Conservation (phyloP, 2,329 filamentous ascomycete species). For the Diaporthe vexans region DNA sequence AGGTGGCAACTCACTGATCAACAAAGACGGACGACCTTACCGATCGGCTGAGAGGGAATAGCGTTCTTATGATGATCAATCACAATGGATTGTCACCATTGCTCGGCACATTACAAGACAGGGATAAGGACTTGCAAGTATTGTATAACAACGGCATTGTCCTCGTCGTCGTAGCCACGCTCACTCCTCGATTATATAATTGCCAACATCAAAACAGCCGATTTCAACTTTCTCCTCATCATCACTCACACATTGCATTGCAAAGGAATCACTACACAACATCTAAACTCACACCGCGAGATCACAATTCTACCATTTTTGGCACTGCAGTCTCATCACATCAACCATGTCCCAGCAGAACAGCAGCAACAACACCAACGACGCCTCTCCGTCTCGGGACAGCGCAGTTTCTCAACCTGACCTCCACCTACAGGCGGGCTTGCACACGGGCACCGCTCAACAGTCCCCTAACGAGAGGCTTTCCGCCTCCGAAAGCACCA, state of each 20-base stretch:
- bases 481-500: conserved; percentile 48
- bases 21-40: not conserved
- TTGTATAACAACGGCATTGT: not conserved
- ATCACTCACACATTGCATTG: not conserved
- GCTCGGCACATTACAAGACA: not conserved
- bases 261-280: not conserved
- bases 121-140: not conserved
- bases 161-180: not conserved
- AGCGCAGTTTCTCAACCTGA: not conserved
- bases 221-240: not conserved
- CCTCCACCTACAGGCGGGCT: not conserved
- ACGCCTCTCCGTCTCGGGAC: not conserved
- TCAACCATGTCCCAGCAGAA: not conserved
- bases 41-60: not conserved
- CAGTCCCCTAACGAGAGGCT: not conserved
- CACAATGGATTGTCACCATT: not conserved
- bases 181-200: not conserved
- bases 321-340: not conserved
- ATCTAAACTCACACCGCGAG: not conserved
- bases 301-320: not conserved
- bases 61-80: not conserved
- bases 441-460: not conserved
- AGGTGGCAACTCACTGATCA: not conserved
- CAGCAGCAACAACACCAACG: not conserved
- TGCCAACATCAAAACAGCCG: not conserved